Percentiles rank a stretch among this genome's conserved stretches.
Evolutionary conservation across 768 basidiomycete species (phyloP).

Genomic region (Brasilioporus rufonigricans): DNA sequence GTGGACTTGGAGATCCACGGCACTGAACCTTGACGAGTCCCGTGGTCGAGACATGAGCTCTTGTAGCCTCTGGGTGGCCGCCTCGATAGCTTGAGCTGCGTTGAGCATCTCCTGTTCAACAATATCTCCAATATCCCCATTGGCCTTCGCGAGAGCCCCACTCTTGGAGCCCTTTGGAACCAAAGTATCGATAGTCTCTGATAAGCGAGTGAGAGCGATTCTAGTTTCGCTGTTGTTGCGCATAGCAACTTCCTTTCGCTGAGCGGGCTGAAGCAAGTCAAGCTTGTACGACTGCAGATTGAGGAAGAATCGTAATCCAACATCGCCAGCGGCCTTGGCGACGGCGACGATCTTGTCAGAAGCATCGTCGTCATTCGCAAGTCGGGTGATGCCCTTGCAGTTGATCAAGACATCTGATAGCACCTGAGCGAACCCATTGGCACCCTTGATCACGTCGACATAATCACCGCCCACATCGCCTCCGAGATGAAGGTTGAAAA

Average conservation of each 20-base stretch:
- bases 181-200: conserved; percentile 82
- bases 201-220: conserved; percentile 77
- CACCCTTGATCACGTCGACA: conserved; percentile 96
- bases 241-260: conserved; percentile 84
- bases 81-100: conserved; percentile 91
- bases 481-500: conserved; percentile 88
- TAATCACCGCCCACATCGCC: conserved; percentile 89
- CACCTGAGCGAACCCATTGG: conserved; percentile 94
- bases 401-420: conserved; percentile 89
- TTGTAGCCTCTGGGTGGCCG: conserved; percentile 86
- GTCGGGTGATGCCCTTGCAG: conserved; percentile 92
- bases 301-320: conserved; percentile 88
- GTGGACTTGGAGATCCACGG: conserved; percentile 94
- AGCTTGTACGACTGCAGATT: conserved; percentile 96
- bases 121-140: conserved; percentile 92
- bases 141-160: conserved; percentile 67
- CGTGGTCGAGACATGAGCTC: conserved; percentile 89
- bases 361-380: conserved; percentile 87
- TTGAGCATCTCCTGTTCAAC: conserved; percentile 96
- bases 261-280: conserved; percentile 67
- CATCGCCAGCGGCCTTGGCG: conserved; percentile 85
- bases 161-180: conserved; percentile 81
- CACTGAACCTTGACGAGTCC: conserved; percentile 82
- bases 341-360: conserved; percentile 85
- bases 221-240: conserved; percentile 87